These are phyloP conservation scores for Corymbia citriodora DNA, from an alignment of 441 rosid genomes.

Conservation along the genomic window DNA sequence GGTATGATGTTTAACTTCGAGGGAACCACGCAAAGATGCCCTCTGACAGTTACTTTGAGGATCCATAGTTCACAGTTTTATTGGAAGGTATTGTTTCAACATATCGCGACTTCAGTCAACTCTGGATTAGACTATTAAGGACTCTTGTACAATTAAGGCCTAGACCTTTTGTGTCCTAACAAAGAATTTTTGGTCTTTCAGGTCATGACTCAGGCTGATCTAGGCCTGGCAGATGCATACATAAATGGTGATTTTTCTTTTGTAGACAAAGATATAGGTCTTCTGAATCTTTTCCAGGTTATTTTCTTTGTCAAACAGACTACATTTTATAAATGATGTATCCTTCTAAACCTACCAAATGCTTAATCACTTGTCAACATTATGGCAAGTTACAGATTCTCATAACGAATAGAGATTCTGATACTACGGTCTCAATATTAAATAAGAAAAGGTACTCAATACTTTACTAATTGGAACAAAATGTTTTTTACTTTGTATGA, in stretches of 20 bases:
- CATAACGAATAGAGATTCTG: conserved; percentile 61
- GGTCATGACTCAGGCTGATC: conserved; percentile 83
- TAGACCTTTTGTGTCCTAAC: background rate
- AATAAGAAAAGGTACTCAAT: conserved; percentile 48
- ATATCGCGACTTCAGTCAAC: background rate
- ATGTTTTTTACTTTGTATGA: background rate
- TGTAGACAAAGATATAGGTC: conserved; percentile 62
- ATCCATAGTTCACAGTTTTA: conserved; percentile 76
- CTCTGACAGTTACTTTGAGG: conserved; percentile 31
- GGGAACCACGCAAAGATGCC: conserved; percentile 30
- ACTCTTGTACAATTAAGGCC: background rate
- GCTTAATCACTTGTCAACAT: background rate
- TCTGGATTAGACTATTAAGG: background rate
- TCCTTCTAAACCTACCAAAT: background rate
- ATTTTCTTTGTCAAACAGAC: background rate
- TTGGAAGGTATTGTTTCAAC: conserved; percentile 61
- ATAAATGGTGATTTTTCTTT: conserved; percentile 80
- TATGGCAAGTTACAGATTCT: conserved; percentile 45
- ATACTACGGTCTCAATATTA: conserved; percentile 24
- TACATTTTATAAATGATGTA: background rate
- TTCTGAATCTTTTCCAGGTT: conserved; percentile 65
- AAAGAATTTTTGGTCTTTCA: conserved; percentile 10
- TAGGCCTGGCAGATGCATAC: conserved; percentile 88
- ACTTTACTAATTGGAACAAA: background rate
- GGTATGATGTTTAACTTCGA: conserved; percentile 53